Evolutionary conservation across 2,329 filamentous ascomycete species (phyloP), one percentile per base, ranked within the genome.

Genomic region (Neopestalotiopsis clavispora): DNA sequence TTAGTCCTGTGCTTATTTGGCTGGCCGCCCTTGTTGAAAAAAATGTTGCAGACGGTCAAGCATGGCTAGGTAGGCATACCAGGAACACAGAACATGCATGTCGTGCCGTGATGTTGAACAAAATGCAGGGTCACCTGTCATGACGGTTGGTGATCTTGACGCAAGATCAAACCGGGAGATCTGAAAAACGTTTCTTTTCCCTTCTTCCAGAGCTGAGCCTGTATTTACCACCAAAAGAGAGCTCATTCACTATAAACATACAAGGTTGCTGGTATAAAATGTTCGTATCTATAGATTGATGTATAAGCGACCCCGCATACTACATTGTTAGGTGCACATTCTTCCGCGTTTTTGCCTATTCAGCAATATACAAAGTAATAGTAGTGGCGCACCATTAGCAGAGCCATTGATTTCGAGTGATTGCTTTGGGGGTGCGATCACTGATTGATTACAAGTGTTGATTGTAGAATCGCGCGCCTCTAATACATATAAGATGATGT

Each of bases 141-240:
- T 49, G 61, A 38, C 42, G 34, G 20, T 45, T 59, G 20, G 23
- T 59, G 20, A 49, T 49, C 40, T 64, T 64, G 61, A 64, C 42
- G 61, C 61, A 64, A 64, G 38, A 64, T 64, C 59, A 61, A 61
- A 61, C 59, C 59, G 59, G 28, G 30, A 61, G 28, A 61, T 34
- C 32, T 61, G 13, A 5, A 38, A 34, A 34, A 34, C 59, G 32
- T 61, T 61, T 61, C 59, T 40, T 52, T 59, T 59, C 59, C 23
- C 13, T 12, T n/a, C 59, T 34, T 40, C 30, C 17, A 20, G n/a
- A 34, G 59, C 59, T 40, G 30, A n/a, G 30, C 30, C 57, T 30
- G 28, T 9, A n/a, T n/a, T 52, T 52, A 17, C 45, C 45, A 52
- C 45, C 45, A 17, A 52, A 52, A 52, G 34, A 38, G 34, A 38